Percentiles rank a stretch among this genome's conserved stretches.
These are phyloP conservation scores for Laburnicola sp. DNA, from an alignment of 2,329 filamentous ascomycete genomes.

Conservation along the genomic window DNA sequence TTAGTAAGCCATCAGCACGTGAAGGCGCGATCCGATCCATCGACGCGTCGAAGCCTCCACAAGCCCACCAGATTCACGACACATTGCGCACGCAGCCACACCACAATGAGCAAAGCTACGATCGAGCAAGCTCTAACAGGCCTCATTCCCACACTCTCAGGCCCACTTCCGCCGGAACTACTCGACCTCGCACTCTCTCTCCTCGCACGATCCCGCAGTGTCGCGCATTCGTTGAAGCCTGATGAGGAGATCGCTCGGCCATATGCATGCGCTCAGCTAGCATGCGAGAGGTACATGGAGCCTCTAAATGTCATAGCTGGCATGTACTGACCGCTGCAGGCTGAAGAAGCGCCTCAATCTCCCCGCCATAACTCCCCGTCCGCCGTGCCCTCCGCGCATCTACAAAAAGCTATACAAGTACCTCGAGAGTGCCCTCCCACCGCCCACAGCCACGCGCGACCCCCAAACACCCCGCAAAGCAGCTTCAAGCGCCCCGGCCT, in stretches of 20 bases:
- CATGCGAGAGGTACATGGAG: slow-evolving; percentile 72
- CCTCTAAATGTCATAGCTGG: not conserved
- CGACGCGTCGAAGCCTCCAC: slow-evolving; percentile 2
- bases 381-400: slow-evolving; percentile 49
- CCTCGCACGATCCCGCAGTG: slow-evolving; percentile 42
- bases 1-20: not conserved
- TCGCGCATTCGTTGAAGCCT: slow-evolving; percentile 53
- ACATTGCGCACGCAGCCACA: not conserved
- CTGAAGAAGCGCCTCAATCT: slow-evolving; percentile 59
- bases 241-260: slow-evolving; percentile 45
- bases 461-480: slow-evolving; percentile 40
- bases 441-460: slow-evolving; percentile 27
- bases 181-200: slow-evolving; percentile 39
- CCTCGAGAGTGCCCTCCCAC: slow-evolving; percentile 71
- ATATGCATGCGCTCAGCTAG: slow-evolving; percentile 57
- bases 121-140: slow-evolving; percentile 45
- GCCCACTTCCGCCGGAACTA: slow-evolving; percentile 37
- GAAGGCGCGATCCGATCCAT: not conserved
- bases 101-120: slow-evolving; percentile 35
- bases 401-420: slow-evolving; percentile 85
- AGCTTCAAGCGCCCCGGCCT: slow-evolving; percentile 23
- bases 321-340: slow-evolving; percentile 54
- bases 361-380: slow-evolving; percentile 38
- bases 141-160: slow-evolving; percentile 47
- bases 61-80: not conserved